Conservation (phyloP, 169 alveolate genomes). For the Cryptosporidium sp. region DNA sequence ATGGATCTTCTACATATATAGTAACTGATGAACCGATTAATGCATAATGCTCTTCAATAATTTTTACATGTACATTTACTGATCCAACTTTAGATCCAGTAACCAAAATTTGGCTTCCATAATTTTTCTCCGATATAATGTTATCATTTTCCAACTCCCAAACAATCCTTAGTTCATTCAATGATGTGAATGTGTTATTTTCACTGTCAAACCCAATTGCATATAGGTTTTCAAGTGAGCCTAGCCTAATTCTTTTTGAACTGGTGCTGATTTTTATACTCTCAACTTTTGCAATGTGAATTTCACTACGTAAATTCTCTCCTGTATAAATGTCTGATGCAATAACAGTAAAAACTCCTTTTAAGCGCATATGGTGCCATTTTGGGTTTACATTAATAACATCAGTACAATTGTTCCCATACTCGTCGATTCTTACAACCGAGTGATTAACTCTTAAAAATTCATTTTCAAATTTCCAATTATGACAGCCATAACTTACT, state of each 20-base stretch:
- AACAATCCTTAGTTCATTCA: constrained; percentile 24
- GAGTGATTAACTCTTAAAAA: not conserved
- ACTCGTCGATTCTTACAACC: constrained; percentile 14
- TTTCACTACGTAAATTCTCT: constrained; percentile 54
- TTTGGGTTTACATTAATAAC: constrained; percentile 10
- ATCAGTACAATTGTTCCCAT: constrained; percentile 57
- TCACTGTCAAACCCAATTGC: constrained; percentile 69
- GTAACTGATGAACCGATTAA: constrained; percentile 8
- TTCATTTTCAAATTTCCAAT: constrained; percentile 50
- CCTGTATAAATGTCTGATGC: constrained; percentile 52
- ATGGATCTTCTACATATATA: constrained; percentile 68
- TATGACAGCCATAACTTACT: constrained; percentile 35
- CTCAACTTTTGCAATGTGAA: constrained; percentile 70
- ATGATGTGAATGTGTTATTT: constrained; percentile 52
- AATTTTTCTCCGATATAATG: constrained; percentile 21
- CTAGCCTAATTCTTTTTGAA: constrained; percentile 71
- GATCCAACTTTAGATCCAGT: constrained; percentile 69
- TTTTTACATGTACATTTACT: constrained; percentile 11
- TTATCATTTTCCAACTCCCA: constrained; percentile 61
- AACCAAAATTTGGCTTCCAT: constrained; percentile 48
- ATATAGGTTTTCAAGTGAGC: constrained; percentile 39
- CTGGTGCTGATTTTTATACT: constrained; percentile 61
- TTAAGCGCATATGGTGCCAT: constrained; percentile 33
- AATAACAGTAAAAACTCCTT: constrained; percentile 48
- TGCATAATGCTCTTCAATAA: constrained; percentile 6